Evolutionary conservation across 345 rosid species (phyloP), one percentile per base, ranked within the genome.

Genomic region (Corchorus olitorius): DNA sequence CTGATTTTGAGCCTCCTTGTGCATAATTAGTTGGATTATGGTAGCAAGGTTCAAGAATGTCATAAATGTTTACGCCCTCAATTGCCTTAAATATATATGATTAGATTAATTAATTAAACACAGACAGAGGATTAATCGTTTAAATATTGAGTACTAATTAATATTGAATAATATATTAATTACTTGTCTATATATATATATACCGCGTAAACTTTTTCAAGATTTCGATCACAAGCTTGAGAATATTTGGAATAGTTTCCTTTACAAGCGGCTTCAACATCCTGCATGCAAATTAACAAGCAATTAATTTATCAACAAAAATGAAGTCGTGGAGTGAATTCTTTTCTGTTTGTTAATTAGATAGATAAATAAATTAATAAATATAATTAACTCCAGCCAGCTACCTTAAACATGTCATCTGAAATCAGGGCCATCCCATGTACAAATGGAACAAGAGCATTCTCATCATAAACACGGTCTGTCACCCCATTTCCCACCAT

Each of bases 381-480:
- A n/a, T n/a, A n/a, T n/a, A n/a, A n/a, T n/a, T n/a, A n/a, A 6
- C 70, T 16, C 34, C 8, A 54, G 15, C 17, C 8, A 48, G 15
- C 17, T 13, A 87, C 89, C 81, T 82, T 72, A 33, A 65, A 85
- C 34, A 88, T 79, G 19, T 79, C 80, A 50, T 86, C 81, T 0
- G 90, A 87, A 55, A 85, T 87, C 14, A 87, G 87, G 64, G 76
- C 83, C 90, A 87, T 87, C 52, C 88, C 87, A 60, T 85, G 87
- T 2, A 75, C 84, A 55, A 87, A 85, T 16, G 88, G 88, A 33
- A 85, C 72, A 46, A 83, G 83, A 14, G 88, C 83, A 66, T 80
- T 80, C 22, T 78, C 85, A 72, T 87, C 87, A 78, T 75, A 87
- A 43, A 16, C 34, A 1, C 62, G 10, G 9, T 78, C 85, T 4